Base-by-base conservation (phyloP, 768 basidiomycete species). In the Trametes cingulata region DNA sequence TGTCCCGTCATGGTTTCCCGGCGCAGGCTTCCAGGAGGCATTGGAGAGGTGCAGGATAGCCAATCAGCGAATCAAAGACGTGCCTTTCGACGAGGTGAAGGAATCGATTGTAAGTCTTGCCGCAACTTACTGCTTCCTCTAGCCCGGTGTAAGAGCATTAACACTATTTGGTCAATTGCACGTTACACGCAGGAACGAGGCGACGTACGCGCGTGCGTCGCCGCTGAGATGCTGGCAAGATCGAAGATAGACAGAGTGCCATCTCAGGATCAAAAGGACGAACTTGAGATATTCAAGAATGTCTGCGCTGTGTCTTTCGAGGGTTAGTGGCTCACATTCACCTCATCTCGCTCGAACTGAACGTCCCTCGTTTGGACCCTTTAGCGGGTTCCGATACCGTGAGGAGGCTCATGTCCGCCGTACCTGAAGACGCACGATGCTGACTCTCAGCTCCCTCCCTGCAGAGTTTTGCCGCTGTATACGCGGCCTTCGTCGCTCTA, bases 1-100 rank as follows among this genome's bases (percentile, higher is more conserved):
- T 19, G 20, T 63, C 1, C 57, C 62, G 5, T 12, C 47, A 2
- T 63, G 57, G 48, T 7, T 59, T 3, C 62, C 62, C 1, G 62
- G 57, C 0, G 61, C 61, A 0, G 57, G 57, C 1, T 62, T 62
- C 17, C 55, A 62, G 14, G 37, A 27, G 24, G 13, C 20, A 10
- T 46, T 56, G 9, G 25, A 42, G n/a, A 20, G 12, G 1, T 56
- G 39, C 48, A 50, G 45, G 22, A 25, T 2, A 1, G 43, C 54
- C 9, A 47, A 35, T 35, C 27, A 42, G 12, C 15, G 6, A 19
- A 25, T 60, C n/a, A 36, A 41, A 14, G 33, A 60, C 24, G 33
- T n/a, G 27, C 52, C 51, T 7, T 60, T 42, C 14, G 41, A 37
- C 17, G n/a, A 40, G n/a, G 6, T 22, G 17, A 58, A 51, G 41